Base-by-base conservation (phyloP, 2,329 filamentous ascomycete species). In the Hirsutella rhossiliensis region DNA sequence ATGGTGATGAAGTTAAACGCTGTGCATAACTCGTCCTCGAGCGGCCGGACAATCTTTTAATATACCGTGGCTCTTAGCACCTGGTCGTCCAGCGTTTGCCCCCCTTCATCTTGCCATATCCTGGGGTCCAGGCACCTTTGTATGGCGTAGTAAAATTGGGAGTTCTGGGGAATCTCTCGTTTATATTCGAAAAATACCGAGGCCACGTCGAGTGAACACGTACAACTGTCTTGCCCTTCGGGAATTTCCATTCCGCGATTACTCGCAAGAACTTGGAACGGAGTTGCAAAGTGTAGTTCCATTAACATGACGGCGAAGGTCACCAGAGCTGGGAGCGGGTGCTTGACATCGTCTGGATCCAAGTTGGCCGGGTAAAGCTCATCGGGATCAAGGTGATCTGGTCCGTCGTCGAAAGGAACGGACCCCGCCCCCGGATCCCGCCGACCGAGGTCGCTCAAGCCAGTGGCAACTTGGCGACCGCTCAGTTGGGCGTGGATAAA, bases 401-500 rank as follows among this genome's bases (percentile, higher is more conserved):
- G n/a, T 11, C 34, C 18, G 6, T 23, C 18, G 13, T 30, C 27
- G n/a, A 18, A n/a, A 28, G 38, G 23, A 23, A 23, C 4, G 23
- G 23, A 23, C 7, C 7, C 23, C 23, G 4, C 23, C 23, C 4
- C 23, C 23, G 23, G 4, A 4, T 23, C 23, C 23, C 23, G 23
- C 23, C 7, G 23, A 23, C 30, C 28, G 15, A 31, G n/a, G 15
- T 43, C 18, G 30, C 27, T 32, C 38, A 17, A 41, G 15, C 39
- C 18, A 12, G 36, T 23, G 23, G 23, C 23, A 23, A 7, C 23
- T 7, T 23, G 4, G 4, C 17, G 36, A 11, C 9, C 36, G 18
- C 18, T 38, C n/a, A 40, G 38, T 11, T 31, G 31, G 5, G 23
- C 19, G 11, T 51, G 40, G 5, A 52, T 32, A 37, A 46, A 52